Conservation (phyloP, 2,329 filamentous ascomycete species). For the Talaromyces atroroseus region DNA sequence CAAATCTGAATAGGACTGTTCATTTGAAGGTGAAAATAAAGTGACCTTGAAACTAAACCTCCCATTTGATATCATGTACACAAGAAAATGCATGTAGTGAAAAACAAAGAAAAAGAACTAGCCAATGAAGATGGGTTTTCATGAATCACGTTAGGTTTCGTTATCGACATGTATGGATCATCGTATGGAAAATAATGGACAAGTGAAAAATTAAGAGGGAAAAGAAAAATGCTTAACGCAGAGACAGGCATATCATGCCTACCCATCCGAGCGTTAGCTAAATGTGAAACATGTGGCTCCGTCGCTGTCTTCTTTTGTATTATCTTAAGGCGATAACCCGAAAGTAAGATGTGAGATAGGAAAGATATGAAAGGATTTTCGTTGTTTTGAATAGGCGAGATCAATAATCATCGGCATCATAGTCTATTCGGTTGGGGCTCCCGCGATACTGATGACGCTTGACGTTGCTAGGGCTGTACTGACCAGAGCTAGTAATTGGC, state of each 20-base stretch:
- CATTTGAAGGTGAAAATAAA: not conserved
- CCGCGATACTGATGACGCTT: conserved; percentile 27
- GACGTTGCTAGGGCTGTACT: conserved; percentile 20
- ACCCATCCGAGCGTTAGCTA: not conserved
- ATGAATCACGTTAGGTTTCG: conserved; percentile 9
- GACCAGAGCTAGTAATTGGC: conserved; percentile 28
- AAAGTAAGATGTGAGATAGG: not conserved
- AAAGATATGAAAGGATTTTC: not conserved
- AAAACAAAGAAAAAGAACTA: not conserved
- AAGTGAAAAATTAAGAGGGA: not conserved
- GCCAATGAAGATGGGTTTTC: conserved; percentile 5
- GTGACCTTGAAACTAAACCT: not conserved
- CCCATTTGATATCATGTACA: conserved; percentile 8
- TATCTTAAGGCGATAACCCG: not conserved
- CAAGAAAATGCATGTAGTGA: conserved; percentile 1
- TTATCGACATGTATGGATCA: conserved; percentile 9
- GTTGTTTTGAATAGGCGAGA: not conserved
- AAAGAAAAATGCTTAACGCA: conserved; percentile 8
- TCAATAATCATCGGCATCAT: conserved; percentile 15
- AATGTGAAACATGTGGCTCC: not conserved
- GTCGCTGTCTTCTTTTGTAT: conserved; percentile 1
- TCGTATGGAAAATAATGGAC: not conserved
- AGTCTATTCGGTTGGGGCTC: conserved; percentile 25
- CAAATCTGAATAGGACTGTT: not conserved
- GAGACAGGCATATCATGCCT: conserved; percentile 5